Evolutionary conservation across 805 yeast species (phyloP).

Genomic region (Zygosaccharomyces rouxii): DNA sequence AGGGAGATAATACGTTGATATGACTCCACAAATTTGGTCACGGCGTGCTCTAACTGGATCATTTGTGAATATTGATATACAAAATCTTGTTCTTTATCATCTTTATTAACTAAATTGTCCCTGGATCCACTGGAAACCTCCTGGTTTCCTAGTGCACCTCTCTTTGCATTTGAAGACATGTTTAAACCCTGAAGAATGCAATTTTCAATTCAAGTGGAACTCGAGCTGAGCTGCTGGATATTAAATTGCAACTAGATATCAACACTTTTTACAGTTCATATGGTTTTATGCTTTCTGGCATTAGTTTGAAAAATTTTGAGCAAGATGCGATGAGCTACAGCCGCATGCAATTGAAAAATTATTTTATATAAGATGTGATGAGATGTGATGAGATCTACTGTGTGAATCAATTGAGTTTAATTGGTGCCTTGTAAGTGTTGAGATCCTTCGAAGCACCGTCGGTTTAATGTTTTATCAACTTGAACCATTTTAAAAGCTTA

Average conservation of each 20-base stretch:
- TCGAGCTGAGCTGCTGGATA: neutral
- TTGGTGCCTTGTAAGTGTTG: neutral
- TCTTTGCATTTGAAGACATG: slow-evolving; percentile 10
- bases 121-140: slow-evolving; percentile 15
- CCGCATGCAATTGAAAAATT: neutral
- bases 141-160: slow-evolving; percentile 11
- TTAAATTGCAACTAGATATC: neutral
- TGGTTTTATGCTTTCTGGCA: neutral
- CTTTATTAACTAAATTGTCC: slow-evolving; percentile 9
- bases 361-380: neutral
- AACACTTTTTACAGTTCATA: neutral
- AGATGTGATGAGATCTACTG: no score
- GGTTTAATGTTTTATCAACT: neutral
- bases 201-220: neutral
- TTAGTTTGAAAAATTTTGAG: neutral
- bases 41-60: slow-evolving; percentile 48
- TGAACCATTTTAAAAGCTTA: neutral
- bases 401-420: neutral
- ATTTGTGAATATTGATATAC: slow-evolving; percentile 26
- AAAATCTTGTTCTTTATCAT: slow-evolving; percentile 13
- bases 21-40: slow-evolving; percentile 48
- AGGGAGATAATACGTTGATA: slow-evolving; percentile 47
- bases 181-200: neutral
- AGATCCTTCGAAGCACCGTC: neutral
- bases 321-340: slow-evolving; percentile 2